phyloP scores from a whole-genome alignment of 345 rosid species.

The Eutrema yunnanense region DNA sequence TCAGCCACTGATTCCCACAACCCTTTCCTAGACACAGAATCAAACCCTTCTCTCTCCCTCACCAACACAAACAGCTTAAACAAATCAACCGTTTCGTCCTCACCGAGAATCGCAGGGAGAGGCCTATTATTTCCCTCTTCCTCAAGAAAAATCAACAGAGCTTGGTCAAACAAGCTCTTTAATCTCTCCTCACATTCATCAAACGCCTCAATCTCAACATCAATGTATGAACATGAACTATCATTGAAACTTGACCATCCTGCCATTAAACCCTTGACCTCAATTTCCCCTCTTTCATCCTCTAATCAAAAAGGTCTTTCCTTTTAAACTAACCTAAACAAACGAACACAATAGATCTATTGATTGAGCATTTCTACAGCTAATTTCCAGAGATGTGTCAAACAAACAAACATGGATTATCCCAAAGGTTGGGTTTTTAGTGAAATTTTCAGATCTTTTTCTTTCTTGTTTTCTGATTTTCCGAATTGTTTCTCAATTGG shows the following conservation, averaged over 20 bases:
- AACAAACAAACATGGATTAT: background rate
- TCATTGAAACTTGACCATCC: conserved; percentile 42
- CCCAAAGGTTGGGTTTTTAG: background rate
- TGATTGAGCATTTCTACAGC: background rate
- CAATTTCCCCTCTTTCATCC: conserved; percentile 2
- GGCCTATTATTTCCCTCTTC: conserved; percentile 48
- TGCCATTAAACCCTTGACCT: conserved; percentile 39
- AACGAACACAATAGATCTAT: background rate
- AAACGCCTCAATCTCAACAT: conserved; percentile 18
- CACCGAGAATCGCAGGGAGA: conserved; percentile 43
- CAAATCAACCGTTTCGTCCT: conserved; percentile 53
- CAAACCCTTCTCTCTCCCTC: conserved; percentile 54
- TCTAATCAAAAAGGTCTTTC: conserved; percentile 6
- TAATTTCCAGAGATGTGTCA: background rate
- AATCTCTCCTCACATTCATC: conserved; percentile 32
- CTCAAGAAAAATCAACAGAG: conserved; percentile 39
- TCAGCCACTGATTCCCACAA: conserved; percentile 49
- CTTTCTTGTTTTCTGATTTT: background rate
- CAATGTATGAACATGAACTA: conserved; percentile 27
- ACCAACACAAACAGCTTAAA: conserved; percentile 56
- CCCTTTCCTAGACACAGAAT: conserved; percentile 40
- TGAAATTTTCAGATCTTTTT: background rate
- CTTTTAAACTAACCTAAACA: background rate
- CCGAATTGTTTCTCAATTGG: background rate
- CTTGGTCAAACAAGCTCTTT: conserved; percentile 48